Evolutionary conservation across 208 protist species (phyloP), one percentile per base, ranked within the genome.

Genomic region (Wallacemonas sp.): DNA sequence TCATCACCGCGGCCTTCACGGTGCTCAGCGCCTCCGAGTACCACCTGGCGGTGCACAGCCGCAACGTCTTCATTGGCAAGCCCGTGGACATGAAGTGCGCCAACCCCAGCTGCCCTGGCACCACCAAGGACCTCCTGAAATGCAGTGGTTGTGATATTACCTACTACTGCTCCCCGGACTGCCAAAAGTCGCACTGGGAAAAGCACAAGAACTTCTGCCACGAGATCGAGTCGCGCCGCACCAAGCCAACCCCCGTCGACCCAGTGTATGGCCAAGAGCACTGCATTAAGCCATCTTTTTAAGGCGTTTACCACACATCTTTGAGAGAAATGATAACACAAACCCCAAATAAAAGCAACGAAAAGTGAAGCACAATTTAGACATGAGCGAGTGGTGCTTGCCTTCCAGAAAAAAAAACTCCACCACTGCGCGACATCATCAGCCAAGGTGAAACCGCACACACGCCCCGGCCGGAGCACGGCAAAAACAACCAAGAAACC

Each of bases 141-240:
- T 94, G 87, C 73, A 85, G 80, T 64, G 87, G 82, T 42, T 94
- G 87, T 60, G 75, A 86, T 51, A 73, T 82, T 24, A 89, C 84
- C 26, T 94, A 83, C 71, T 94, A 94, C 70, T 94, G 87, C 75
- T 85, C 70, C 38, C 59, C 82, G 19, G 70, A 75, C 33, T 94
- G 87, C 70, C 87, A 91, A 49, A 80, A 82, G 64, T 77, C 80
- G 24, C 79, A 94, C 68, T 94, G 84, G 83, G 79, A 94, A 44
- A 80, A 74, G 42, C 87, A 93, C 66, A 84, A 84, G 34, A 72
- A 67, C 34, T 80, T 89, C 33, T 93, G 87, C 60, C 75, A 78
- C 30, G 87, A 93, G 38, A 90, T 92, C 59, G 77, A 83, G 60
- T 81, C 70, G 11, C 71, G 86, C 12, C 76, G 79, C 28, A 61